A percentile compares a stretch with the other conserved stretches of the same genome.
Conservation (phyloP, 164 flowering plant species). For the grape (Vitis vinifera) region DNA sequence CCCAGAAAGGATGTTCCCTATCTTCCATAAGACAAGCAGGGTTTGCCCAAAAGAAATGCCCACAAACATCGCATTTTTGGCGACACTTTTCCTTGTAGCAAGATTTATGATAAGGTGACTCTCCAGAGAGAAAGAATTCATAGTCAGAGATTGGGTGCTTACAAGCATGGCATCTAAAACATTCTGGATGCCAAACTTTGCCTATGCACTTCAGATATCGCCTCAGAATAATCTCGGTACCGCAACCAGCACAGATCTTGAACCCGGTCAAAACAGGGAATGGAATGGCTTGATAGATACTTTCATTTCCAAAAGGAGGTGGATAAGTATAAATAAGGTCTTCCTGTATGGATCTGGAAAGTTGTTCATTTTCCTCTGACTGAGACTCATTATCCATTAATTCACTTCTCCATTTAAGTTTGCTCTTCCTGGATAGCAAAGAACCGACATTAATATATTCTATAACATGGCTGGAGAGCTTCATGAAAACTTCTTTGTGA, state of each 20-base stretch:
- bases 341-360: too few species aligned
- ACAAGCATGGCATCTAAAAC: conserved; percentile 87
- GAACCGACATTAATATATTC: too few species aligned
- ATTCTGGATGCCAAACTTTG: conserved; percentile 91
- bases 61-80: conserved; percentile 93
- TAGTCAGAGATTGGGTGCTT: conserved; percentile 74
- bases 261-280: too few species aligned
- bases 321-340: too few species aligned
- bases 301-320: too few species aligned
- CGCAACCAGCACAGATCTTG: conserved; percentile 88
- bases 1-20: conserved; percentile 94
- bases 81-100: conserved; percentile 81
- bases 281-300: too few species aligned
- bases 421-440: too few species aligned
- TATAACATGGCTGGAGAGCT: too few species aligned
- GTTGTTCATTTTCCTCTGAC: too few species aligned
- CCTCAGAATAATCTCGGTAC: conserved; percentile 81
- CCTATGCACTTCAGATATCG: conserved; percentile 82
- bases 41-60: conserved; percentile 82
- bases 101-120: conserved; percentile 72
- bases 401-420: too few species aligned
- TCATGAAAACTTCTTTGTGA: too few species aligned
- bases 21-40: conserved; percentile 82
- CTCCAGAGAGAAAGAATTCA: conserved; percentile 73
- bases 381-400: too few species aligned